These are phyloP conservation scores for Fusarium sp. DNA, from an alignment of 2,329 filamentous ascomycete species.

Conservation along the genomic window DNA sequence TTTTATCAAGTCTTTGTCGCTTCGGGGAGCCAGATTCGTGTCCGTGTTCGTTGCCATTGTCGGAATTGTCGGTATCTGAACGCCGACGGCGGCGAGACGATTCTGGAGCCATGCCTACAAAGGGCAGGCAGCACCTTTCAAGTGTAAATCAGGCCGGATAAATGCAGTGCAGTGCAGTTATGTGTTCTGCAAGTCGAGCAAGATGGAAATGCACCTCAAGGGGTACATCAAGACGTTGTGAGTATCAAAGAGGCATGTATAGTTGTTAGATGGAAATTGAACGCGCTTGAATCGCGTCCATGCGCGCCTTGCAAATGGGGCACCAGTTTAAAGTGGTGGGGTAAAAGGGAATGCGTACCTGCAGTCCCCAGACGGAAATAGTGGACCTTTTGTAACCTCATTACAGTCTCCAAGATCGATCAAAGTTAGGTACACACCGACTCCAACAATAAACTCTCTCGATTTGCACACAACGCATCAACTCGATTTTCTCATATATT, in stretches of 20 bases:
- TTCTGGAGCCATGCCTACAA: constrained; percentile 46
- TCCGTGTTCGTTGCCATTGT: constrained; percentile 48
- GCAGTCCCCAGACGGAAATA: neutral
- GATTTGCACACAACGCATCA: neutral
- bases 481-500: neutral
- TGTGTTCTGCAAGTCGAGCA: neutral
- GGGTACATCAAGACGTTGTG: neutral
- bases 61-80: constrained; percentile 56
- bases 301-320: constrained; percentile 38
- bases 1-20: constrained; percentile 51
- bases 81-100: constrained; percentile 59
- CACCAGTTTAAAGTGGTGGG: constrained; percentile 45
- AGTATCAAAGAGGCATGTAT: neutral
- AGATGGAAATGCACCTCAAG: neutral
- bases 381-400: neutral
- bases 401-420: neutral
- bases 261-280: constrained; percentile 15
- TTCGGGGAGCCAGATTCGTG: constrained; percentile 50
- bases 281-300: constrained; percentile 43
- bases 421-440: no score
- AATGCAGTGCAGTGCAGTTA: neutral
- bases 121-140: neutral
- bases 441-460: neutral
- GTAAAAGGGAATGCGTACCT: neutral
- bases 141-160: neutral